phyloP scores from a whole-genome alignment of 345 rosid species.

The Draba incana region DNA sequence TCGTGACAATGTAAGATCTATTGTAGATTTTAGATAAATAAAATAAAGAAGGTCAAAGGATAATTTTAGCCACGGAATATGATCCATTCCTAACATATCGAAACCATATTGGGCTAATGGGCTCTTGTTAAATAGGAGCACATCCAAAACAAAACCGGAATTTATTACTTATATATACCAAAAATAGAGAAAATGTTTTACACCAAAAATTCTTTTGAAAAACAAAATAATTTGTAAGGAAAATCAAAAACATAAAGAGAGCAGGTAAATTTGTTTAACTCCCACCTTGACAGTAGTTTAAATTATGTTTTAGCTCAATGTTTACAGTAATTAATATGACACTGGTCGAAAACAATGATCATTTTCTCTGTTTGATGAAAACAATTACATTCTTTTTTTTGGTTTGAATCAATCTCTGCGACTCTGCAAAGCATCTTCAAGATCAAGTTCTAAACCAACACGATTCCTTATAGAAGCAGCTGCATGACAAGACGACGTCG shows the following conservation, averaged over 20 bases:
- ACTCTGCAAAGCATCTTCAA: conserved; percentile 69
- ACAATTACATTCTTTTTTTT: not conserved
- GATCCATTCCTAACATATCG: too few species aligned
- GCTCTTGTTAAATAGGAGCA: too few species aligned
- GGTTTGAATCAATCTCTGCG: conserved; percentile 41
- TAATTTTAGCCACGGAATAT: too few species aligned
- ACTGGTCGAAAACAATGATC: conserved; percentile 15
- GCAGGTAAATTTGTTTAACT: not conserved
- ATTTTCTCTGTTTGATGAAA: not conserved
- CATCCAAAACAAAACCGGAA: too few species aligned
- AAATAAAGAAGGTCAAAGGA: too few species aligned
- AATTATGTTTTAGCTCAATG: not conserved
- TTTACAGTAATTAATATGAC: conserved; percentile 3
- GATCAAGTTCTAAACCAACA: conserved; percentile 62
- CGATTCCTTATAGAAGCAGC: conserved; percentile 61
- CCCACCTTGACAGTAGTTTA: too few species aligned
- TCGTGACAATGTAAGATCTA: too few species aligned
- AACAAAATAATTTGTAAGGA: not conserved
- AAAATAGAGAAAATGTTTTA: not conserved
- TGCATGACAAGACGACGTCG: conserved; percentile 55
- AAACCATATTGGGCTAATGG: too few species aligned
- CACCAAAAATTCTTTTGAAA: not conserved
- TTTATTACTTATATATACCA: too few species aligned
- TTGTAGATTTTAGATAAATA: too few species aligned
- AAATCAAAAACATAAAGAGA: not conserved